phyloP scores from a whole-genome alignment of 164 flowering plant genomes.

The Sedum album region DNA sequence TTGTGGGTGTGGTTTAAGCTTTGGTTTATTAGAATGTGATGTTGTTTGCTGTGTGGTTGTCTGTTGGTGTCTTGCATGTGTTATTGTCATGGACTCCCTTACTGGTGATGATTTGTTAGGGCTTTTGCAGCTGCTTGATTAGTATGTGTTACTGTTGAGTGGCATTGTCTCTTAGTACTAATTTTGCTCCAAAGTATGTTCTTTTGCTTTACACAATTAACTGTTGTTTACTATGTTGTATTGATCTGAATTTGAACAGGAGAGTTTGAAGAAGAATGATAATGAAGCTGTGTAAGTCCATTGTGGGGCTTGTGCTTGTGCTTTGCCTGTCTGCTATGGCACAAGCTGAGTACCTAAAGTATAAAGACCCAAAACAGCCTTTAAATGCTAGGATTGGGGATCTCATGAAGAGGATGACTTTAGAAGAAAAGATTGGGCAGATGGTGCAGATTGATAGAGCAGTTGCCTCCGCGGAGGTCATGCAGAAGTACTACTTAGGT shows the following conservation, averaged over 20 bases:
- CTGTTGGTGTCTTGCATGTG: not conserved
- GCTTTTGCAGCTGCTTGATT: too few species aligned
- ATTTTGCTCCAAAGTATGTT: too few species aligned
- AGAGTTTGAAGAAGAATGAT: not conserved
- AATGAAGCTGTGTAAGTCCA: not conserved
- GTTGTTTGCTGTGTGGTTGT: too few species aligned
- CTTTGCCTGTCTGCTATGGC: not conserved
- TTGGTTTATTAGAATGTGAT: too few species aligned
- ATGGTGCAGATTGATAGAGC: slow-evolving; percentile 8
- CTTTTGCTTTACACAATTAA: too few species aligned
- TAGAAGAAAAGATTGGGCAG: slow-evolving; percentile 7
- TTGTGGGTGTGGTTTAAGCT: too few species aligned
- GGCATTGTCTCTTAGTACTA: too few species aligned
- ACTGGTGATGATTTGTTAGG: too few species aligned
- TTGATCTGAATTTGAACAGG: not conserved
- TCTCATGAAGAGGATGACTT: slow-evolving; percentile 1
- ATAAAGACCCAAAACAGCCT: slow-evolving; percentile 6
- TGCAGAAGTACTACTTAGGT: not conserved
- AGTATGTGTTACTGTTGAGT: too few species aligned
- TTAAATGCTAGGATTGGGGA: not conserved
- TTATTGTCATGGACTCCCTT: too few species aligned
- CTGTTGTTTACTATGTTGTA: not conserved
- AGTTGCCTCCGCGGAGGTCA: not conserved
- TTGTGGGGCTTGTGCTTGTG: slow-evolving; percentile 4
- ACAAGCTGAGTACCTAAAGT: slow-evolving; percentile 3